These are phyloP conservation scores for Pilasporangium apinafurcum DNA, from an alignment of 352 stramenopile species.

Conservation along the genomic window DNA sequence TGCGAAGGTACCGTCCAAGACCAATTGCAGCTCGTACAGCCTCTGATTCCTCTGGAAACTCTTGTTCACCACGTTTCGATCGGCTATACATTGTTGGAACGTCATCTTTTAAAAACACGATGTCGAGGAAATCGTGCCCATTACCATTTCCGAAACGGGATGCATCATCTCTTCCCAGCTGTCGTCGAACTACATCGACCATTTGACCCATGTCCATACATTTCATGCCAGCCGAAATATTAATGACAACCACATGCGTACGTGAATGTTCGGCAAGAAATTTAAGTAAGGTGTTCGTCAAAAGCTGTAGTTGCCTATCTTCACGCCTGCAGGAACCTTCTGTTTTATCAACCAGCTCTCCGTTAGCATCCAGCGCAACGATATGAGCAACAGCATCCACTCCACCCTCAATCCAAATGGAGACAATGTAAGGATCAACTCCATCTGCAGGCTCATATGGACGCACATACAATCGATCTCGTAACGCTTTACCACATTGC, in stretches of 20 bases:
- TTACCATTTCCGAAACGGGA: slow-evolving; percentile 69
- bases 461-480: slow-evolving; percentile 62
- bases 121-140: slow-evolving; percentile 80
- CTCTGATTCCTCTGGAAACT: slow-evolving; percentile 83
- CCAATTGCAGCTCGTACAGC: slow-evolving; percentile 71
- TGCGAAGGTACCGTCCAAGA: slow-evolving; percentile 77
- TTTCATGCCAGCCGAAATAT: slow-evolving; percentile 85
- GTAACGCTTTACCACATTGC: slow-evolving; percentile 60
- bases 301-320: slow-evolving; percentile 60
- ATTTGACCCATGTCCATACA: slow-evolving; percentile 88
- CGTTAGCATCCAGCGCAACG: slow-evolving; percentile 81
- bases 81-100: slow-evolving; percentile 85
- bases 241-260: slow-evolving; percentile 84
- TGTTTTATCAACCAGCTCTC: slow-evolving; percentile 83
- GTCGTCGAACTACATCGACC: slow-evolving; percentile 72
- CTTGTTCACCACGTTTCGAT: slow-evolving; percentile 75
- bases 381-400: slow-evolving; percentile 80
- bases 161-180: slow-evolving; percentile 65
- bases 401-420: slow-evolving; percentile 80
- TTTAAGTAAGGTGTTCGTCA: slow-evolving; percentile 72
- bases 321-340: slow-evolving; percentile 78
- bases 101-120: slow-evolving; percentile 86
- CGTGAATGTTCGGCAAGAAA: slow-evolving; percentile 79
- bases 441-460: slow-evolving; percentile 77
- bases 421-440: slow-evolving; percentile 76